Conservation (phyloP, 1,284 basidiomycete genomes). For the Xerocomus minutiporus region DNA sequence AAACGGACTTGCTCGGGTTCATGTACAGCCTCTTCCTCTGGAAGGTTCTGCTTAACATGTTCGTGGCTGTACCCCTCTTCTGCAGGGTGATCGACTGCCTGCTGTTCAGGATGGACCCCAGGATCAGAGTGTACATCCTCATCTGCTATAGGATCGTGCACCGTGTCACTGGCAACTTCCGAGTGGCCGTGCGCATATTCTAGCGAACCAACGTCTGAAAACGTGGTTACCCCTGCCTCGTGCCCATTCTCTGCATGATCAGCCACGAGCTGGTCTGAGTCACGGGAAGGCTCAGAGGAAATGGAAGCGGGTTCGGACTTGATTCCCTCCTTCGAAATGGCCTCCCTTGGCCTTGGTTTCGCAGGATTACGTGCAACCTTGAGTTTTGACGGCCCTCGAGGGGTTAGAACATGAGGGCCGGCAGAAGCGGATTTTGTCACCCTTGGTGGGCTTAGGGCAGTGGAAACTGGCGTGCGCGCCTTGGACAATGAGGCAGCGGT, state of each 20-base stretch:
- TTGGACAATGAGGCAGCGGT: slow-evolving; percentile 69
- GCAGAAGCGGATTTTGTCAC: slow-evolving; percentile 24
- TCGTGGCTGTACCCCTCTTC: slow-evolving; percentile 10
- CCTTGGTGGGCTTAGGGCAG: slow-evolving; percentile 23
- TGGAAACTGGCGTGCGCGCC: slow-evolving; percentile 30
- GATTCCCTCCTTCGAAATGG: slow-evolving; percentile 1
- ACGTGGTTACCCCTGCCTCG: slow-evolving; percentile 6
- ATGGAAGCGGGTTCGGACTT: slow-evolving; percentile 7
- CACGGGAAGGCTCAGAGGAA: slow-evolving; percentile 15
- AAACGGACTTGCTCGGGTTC: slow-evolving; percentile 18
- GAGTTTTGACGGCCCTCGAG: slow-evolving; percentile 20
- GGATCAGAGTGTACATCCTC: slow-evolving; percentile 14
- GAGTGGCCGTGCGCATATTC: slow-evolving; percentile 11
- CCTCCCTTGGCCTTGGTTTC: slow-evolving; percentile 14
- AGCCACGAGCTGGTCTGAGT: slow-evolving; percentile 10
- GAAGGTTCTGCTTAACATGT: slow-evolving; percentile 3
- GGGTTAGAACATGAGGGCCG: slow-evolving; percentile 7
- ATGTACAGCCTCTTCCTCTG: slow-evolving; percentile 10
- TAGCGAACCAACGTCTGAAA: slow-evolving; percentile 11
- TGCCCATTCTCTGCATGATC: slow-evolving; percentile 25
- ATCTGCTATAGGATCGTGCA: slow-evolving; percentile 6
- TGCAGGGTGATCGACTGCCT: not conserved
- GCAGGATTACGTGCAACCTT: slow-evolving; percentile 18
- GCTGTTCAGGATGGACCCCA: slow-evolving; percentile 12
- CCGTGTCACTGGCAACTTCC: slow-evolving; percentile 7